phyloP scores from a whole-genome alignment of 1,139 yeast genomes.

The Scheffersomyces quercinus region DNA sequence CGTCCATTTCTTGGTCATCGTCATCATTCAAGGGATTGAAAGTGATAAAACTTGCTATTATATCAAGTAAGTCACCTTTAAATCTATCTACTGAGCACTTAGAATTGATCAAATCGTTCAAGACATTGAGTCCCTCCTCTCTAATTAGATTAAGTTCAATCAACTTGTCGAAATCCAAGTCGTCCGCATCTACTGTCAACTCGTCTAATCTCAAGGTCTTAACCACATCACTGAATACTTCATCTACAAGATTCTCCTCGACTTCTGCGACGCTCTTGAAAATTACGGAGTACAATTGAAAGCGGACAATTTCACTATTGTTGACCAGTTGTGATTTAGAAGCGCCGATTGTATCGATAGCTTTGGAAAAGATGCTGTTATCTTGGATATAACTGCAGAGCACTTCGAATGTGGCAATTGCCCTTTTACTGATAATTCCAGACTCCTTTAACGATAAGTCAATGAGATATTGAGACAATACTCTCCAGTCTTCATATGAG shows the following conservation, averaged over 20 bases:
- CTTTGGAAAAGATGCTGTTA: not conserved
- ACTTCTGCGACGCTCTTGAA: slow-evolving; percentile 7
- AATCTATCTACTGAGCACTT: slow-evolving; percentile 7
- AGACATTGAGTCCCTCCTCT: slow-evolving; percentile 46
- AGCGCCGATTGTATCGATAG: not conserved
- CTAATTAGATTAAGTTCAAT: slow-evolving; percentile 40
- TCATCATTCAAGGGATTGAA: slow-evolving; percentile 59
- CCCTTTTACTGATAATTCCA: slow-evolving; percentile 52
- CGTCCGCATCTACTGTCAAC: slow-evolving; percentile 42
- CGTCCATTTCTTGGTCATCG: slow-evolving; percentile 30
- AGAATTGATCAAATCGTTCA: slow-evolving; percentile 31
- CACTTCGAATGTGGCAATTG: slow-evolving; percentile 56
- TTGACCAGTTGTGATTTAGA: not conserved
- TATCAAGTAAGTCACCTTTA: slow-evolving; percentile 25
- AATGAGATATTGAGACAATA: slow-evolving; percentile 38
- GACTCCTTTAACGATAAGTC: slow-evolving; percentile 42
- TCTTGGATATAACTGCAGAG: slow-evolving; percentile 36
- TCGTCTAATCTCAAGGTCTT: slow-evolving; percentile 27
- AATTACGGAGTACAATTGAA: slow-evolving; percentile 12
- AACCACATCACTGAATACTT: slow-evolving; percentile 9
- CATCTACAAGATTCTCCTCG: slow-evolving; percentile 6
- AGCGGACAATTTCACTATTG: slow-evolving; percentile 8
- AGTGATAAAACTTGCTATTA: slow-evolving; percentile 41
- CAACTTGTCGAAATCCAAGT: slow-evolving; percentile 42
- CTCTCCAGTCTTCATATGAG: slow-evolving; percentile 36